These are phyloP conservation scores for Xylariales sp. DNA, from an alignment of 2,329 filamentous ascomycete species.

Conservation along the genomic window DNA sequence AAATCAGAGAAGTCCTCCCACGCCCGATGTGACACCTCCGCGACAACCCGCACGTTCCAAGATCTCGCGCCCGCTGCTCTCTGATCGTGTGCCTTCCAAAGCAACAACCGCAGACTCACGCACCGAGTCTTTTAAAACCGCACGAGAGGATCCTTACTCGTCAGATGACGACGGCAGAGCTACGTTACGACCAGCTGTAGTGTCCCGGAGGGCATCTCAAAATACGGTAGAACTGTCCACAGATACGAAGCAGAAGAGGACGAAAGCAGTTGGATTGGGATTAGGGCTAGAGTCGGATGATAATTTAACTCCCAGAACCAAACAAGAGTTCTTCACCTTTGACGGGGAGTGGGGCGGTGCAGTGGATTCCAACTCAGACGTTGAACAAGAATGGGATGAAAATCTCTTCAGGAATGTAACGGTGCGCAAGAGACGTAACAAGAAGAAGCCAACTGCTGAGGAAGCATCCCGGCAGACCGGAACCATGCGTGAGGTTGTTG, in stretches of 20 bases:
- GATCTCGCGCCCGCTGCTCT: constrained; percentile 39
- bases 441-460: constrained; percentile 19
- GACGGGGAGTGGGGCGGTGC: constrained; percentile 53
- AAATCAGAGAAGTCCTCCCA: constrained; percentile 64
- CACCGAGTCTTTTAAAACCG: constrained; percentile 69
- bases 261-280: constrained; percentile 36
- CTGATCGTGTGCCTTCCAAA: constrained; percentile 47
- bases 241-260: constrained; percentile 24
- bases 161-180: constrained; percentile 53
- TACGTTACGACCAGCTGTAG: constrained; percentile 33
- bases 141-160: constrained; percentile 58
- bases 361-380: constrained; percentile 32
- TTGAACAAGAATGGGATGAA: constrained; percentile 51
- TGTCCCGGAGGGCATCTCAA: constrained; percentile 38
- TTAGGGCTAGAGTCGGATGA: constrained; percentile 36
- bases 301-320: constrained; percentile 35
- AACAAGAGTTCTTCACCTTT: constrained; percentile 48
- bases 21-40: constrained; percentile 72
- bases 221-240: constrained; percentile 35
- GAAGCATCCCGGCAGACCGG: constrained; percentile 17
- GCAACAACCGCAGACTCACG: constrained; percentile 54
- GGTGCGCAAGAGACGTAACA: constrained; percentile 40
- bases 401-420: constrained; percentile 50
- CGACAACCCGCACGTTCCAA: constrained; percentile 40
- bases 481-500: constrained; percentile 31